Evolutionary conservation across 306 rosid genomes (phyloP), one percentile per base, ranked within the genome.

Genomic region (Arachis hypogaea): DNA sequence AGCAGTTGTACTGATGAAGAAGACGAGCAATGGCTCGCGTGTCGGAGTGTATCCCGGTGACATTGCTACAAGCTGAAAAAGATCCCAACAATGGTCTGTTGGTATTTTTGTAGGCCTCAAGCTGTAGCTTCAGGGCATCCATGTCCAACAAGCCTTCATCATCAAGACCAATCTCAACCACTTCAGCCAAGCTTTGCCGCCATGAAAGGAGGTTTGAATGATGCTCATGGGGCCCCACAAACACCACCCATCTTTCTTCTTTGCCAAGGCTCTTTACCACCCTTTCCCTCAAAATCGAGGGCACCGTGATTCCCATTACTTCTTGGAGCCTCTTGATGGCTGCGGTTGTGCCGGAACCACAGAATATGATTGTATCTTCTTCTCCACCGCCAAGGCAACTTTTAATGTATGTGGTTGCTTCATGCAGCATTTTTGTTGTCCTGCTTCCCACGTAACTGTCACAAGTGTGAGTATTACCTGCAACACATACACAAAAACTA

Each of bases 21-120:
- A 91, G 97, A 44, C 9, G 64, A 55, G 98, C 90, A 68, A 93
- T 86, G 16, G 84, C 84, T 42, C 86, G 45, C 0, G 97, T 93
- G 28, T 93, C 86, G 0, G 96, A 67, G 80, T 54, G 83, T 18
- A 91, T 85, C 70, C 98, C 98, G 0, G 93, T 89, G 45, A 93
- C 97, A 78, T 93, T 91, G 59, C 98, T 93, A 76, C 97, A 90
- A 63, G 96, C 93, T 0, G 96, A 90, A 70, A 93, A 93, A 62
- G 97, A 93, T 28, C 97, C 98, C 85, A 93, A 76, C 36, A 93
- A 73, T 6, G 96, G 98, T 60, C 97, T 43, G 2, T 84, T 82
- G 11, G 80, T 73, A 14, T 45, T 11, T 71, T 87, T 81, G 28
- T 72, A 89, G 0, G 12, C 36, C 63, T 89, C 91, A 6, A 93